These are phyloP conservation scores for Talaromyces sp. DNA, from an alignment of 2,329 filamentous ascomycete species.

Conservation along the genomic window DNA sequence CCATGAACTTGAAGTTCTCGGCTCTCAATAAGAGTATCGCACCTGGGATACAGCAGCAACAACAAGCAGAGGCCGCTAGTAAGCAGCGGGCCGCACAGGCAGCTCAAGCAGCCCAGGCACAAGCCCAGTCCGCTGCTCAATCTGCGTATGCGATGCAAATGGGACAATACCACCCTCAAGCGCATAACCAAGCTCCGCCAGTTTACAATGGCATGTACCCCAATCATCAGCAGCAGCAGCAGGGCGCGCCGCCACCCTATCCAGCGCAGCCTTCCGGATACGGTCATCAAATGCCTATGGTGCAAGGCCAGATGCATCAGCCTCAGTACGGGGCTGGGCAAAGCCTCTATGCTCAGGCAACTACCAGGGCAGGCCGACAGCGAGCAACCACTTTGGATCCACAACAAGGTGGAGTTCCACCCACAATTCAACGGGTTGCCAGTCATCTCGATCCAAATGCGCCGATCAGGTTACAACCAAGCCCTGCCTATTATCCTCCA, in stretches of 20 bases:
- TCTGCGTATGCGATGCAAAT: slow-evolving; percentile 63
- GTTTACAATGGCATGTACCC: slow-evolving; percentile 79
- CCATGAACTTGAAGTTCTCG: slow-evolving; percentile 90
- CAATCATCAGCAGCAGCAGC: slow-evolving; percentile 46
- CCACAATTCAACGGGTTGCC: slow-evolving; percentile 87
- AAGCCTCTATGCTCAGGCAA: slow-evolving; percentile 68
- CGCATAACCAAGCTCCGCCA: slow-evolving; percentile 51
- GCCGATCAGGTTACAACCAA: slow-evolving; percentile 89
- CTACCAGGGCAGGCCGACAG: slow-evolving; percentile 72
- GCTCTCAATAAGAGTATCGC: slow-evolving; percentile 81
- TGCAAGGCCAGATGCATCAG: slow-evolving; percentile 60
- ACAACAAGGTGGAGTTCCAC: slow-evolving; percentile 85
- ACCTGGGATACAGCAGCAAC: slow-evolving; percentile 90
- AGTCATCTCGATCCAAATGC: slow-evolving; percentile 93
- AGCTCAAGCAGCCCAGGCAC: slow-evolving; percentile 47
- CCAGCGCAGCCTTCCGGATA: slow-evolving; percentile 67
- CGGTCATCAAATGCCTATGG: slow-evolving; percentile 66
- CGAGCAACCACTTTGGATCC: slow-evolving; percentile 95
- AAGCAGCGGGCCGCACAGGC: slow-evolving; percentile 71
- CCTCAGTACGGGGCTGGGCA: slow-evolving; percentile 67
- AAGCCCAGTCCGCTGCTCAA: slow-evolving; percentile 64
- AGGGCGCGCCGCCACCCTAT: slow-evolving; percentile 73
- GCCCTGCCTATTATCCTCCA: slow-evolving; percentile 94
- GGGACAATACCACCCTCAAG: slow-evolving; percentile 48
- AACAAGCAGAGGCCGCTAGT: slow-evolving; percentile 88